A percentile compares a stretch with the other conserved stretches of the same genome.
phyloP scores from a whole-genome alignment of 2,329 filamentous ascomycete genomes.

The Penicillium glabrum region DNA sequence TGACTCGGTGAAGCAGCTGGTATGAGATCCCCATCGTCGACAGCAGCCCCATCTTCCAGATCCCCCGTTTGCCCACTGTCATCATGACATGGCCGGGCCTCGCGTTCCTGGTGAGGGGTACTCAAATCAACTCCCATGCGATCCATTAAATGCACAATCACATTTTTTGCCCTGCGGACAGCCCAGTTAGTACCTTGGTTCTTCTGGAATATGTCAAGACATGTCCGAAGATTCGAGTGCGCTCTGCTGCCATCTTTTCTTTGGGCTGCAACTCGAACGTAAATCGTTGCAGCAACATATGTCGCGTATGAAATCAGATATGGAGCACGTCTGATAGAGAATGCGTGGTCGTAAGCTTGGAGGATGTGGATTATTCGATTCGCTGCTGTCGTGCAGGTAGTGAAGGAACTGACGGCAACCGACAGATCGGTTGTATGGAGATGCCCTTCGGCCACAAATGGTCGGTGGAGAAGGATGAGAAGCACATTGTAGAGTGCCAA shows the following conservation, averaged over 20 bases:
- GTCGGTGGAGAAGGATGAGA: constrained; percentile 55
- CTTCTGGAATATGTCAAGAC: constrained; percentile 48
- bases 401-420: constrained; percentile 46
- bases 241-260: constrained; percentile 42
- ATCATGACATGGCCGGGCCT: neutral
- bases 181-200: constrained; percentile 55
- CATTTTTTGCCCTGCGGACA: constrained; percentile 46
- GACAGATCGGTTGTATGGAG: constrained; percentile 43
- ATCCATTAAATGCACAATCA: constrained; percentile 50
- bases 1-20: neutral
- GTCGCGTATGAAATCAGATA: constrained; percentile 56
- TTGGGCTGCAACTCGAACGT: constrained; percentile 52
- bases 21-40: neutral
- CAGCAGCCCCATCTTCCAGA: neutral
- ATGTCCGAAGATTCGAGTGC: constrained; percentile 44
- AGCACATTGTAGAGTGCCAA: constrained; percentile 53
- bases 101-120: neutral
- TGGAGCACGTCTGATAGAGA: constrained; percentile 49
- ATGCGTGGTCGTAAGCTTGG: constrained; percentile 46
- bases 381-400: constrained; percentile 50
- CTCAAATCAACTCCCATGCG: constrained; percentile 38
- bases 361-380: constrained; percentile 47
- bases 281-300: constrained; percentile 56
- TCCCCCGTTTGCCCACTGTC: constrained; percentile 8
- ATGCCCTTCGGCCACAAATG: constrained; percentile 47